Evolutionary conservation across 352 stramenopile genomes (phyloP).

Genomic region (Phytophthora idaei): DNA sequence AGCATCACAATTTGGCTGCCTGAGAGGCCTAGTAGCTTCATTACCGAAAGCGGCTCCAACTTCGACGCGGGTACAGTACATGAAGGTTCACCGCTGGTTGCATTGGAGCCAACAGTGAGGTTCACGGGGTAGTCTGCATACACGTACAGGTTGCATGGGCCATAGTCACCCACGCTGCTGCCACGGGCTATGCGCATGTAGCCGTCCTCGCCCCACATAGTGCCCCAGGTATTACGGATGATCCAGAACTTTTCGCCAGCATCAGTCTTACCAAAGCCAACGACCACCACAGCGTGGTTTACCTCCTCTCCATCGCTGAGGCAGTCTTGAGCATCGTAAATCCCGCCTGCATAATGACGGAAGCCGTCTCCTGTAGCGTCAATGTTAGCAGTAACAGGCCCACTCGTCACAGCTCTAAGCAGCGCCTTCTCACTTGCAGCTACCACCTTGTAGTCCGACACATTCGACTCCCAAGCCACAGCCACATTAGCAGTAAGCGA

Average conservation of each 20-base stretch:
- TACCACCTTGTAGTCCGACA: conserved; percentile 65
- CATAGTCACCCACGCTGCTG: conserved; percentile 31
- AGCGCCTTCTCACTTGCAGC: conserved; percentile 60
- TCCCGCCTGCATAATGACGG: conserved; percentile 80
- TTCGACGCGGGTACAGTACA: conserved; percentile 37
- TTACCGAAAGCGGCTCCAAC: conserved; percentile 48
- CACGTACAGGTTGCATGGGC: conserved; percentile 78
- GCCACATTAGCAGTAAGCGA: conserved; percentile 42
- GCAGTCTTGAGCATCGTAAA: conserved; percentile 87
- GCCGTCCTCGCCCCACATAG: conserved; percentile 87
- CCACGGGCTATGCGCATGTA: conserved; percentile 81
- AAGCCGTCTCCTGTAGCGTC: conserved; percentile 81
- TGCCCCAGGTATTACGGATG: conserved; percentile 90
- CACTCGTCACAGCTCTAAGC: conserved; percentile 61
- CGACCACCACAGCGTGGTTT: conserved; percentile 89
- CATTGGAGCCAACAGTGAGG: conserved; percentile 37
- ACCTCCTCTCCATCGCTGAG: conserved; percentile 73
- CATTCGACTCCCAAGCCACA: conserved; percentile 51
- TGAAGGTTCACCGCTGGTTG: conserved; percentile 31
- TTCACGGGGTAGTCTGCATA: conserved; percentile 77
- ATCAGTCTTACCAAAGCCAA: conserved; percentile 82
- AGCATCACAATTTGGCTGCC: conserved; percentile 45
- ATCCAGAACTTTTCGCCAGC: conserved; percentile 86
- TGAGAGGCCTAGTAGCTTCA: conserved; percentile 48
- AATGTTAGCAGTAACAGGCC: conserved; percentile 81